These are phyloP conservation scores for Yamadazyma sp. DNA, from an alignment of 805 yeast genomes.

Conservation along the genomic window DNA sequence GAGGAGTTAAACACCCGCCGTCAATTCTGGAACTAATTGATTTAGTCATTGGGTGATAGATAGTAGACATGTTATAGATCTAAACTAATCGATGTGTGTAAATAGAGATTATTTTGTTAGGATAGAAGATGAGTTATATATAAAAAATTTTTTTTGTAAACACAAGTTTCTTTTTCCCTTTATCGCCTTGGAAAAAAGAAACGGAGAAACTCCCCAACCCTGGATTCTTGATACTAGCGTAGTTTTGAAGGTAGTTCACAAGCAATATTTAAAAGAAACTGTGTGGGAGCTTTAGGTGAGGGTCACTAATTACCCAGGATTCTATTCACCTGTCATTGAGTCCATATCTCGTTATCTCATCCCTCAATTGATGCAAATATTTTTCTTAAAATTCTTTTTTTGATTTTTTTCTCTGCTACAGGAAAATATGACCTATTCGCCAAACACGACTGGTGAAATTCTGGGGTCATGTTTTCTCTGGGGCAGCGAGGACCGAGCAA, in stretches of 20 bases:
- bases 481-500: too few species aligned
- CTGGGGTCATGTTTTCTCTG: conserved; percentile 12
- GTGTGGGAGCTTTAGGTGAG: too few species aligned
- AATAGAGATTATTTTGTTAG: too few species aligned
- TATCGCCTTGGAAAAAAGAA: conserved; percentile 13
- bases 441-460: conserved; percentile 7
- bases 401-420: conserved; percentile 3
- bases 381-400: not conserved
- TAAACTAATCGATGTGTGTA: too few species aligned
- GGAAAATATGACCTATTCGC: conserved; percentile 7
- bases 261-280: too few species aligned
- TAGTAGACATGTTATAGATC: conserved; percentile 28
- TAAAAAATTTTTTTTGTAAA: conserved; percentile 11
- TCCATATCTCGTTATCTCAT: conserved; percentile 2
- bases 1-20: conserved; percentile 15
- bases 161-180: conserved; percentile 11
- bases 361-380: conserved; percentile 11
- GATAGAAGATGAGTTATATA: conserved; percentile 12
- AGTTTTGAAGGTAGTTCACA: too few species aligned
- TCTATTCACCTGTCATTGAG: too few species aligned
- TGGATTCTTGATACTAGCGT: too few species aligned
- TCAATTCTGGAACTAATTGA: conserved; percentile 12
- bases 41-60: conserved; percentile 33
- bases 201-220: too few species aligned
- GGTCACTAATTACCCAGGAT: too few species aligned